Evolutionary conservation across 2,329 filamentous ascomycete species (phyloP).

Genomic region (Neophaeococcomyces aloes): DNA sequence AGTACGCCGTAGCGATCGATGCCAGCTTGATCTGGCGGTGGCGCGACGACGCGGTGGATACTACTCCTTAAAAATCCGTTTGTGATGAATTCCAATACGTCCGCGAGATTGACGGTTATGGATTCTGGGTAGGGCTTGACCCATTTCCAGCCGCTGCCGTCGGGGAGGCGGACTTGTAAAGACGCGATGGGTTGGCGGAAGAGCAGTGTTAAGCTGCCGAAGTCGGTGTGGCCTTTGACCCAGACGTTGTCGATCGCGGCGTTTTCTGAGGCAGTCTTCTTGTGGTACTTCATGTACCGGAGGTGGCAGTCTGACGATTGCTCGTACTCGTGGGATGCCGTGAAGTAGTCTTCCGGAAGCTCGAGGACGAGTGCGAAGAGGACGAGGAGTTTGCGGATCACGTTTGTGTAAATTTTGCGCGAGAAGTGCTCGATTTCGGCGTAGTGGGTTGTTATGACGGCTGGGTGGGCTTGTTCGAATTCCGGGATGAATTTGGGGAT

Average conservation of each 20-base stretch:
- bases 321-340: slow-evolving; percentile 47
- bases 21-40: slow-evolving; percentile 39
- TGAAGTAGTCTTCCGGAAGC: slow-evolving; percentile 47
- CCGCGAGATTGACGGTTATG: slow-evolving; percentile 43
- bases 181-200: slow-evolving; percentile 49
- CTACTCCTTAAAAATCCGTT: slow-evolving; percentile 42
- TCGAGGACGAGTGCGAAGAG: slow-evolving; percentile 51
- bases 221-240: slow-evolving; percentile 45
- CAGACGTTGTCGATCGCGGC: slow-evolving; percentile 35
- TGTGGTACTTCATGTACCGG: slow-evolving; percentile 50
- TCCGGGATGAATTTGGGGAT: slow-evolving; percentile 46
- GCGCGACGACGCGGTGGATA: slow-evolving; percentile 41
- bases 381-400: slow-evolving; percentile 45
- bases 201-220: slow-evolving; percentile 46
- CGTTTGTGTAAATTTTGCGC: slow-evolving; percentile 41
- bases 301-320: slow-evolving; percentile 48
- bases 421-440: slow-evolving; percentile 48
- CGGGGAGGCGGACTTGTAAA: slow-evolving; percentile 41
- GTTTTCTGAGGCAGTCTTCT: slow-evolving; percentile 39
- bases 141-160: slow-evolving; percentile 39
- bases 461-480: slow-evolving; percentile 37
- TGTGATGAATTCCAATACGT: slow-evolving; percentile 38
- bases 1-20: slow-evolving; percentile 35
- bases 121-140: slow-evolving; percentile 37
- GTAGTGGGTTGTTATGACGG: slow-evolving; percentile 40